Evolutionary conservation across 2,329 filamentous ascomycete species (phyloP).

Genomic region (Albifimbria verrucaria): DNA sequence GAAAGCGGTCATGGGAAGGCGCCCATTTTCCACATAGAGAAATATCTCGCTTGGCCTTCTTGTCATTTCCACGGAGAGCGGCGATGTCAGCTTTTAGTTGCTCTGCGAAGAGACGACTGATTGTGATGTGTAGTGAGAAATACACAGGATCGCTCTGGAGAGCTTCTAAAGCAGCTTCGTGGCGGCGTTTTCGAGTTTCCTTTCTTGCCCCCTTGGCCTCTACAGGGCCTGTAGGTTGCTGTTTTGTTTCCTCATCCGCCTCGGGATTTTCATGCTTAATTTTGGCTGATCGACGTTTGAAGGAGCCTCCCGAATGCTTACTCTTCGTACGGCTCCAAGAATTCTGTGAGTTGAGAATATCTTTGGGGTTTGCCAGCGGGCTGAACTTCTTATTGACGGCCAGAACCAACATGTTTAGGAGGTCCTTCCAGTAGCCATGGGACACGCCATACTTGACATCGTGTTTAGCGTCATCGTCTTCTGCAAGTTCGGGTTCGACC

Average conservation of each 20-base stretch:
- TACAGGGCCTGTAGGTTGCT: neutral
- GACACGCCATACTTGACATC: constrained; percentile 46
- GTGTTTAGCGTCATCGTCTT: constrained; percentile 29
- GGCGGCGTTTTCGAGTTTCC: constrained; percentile 32
- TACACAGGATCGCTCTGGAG: constrained; percentile 45
- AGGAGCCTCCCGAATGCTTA: too few species aligned
- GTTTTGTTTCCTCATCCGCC: neutral
- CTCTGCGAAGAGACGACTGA: constrained; percentile 54
- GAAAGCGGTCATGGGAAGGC: constrained; percentile 50
- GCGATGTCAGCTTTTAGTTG: constrained; percentile 47
- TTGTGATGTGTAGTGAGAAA: constrained; percentile 46
- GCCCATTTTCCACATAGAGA: constrained; percentile 61
- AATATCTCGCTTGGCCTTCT: constrained; percentile 39
- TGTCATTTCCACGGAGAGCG: constrained; percentile 35
- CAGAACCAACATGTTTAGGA: constrained; percentile 54
- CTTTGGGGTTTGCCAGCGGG: constrained; percentile 32
- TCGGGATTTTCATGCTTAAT: neutral
- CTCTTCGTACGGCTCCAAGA: constrained; percentile 4
- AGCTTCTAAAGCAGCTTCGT: constrained; percentile 35
- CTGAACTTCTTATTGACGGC: constrained; percentile 45
- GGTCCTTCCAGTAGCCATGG: constrained; percentile 62
- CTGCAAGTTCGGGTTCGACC: constrained; percentile 23
- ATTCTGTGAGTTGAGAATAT: constrained; percentile 37
- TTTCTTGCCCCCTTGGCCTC: constrained; percentile 20
- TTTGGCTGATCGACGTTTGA: neutral